Conservation (phyloP, 1,284 basidiomycete species). For the Moniliella sp. region DNA sequence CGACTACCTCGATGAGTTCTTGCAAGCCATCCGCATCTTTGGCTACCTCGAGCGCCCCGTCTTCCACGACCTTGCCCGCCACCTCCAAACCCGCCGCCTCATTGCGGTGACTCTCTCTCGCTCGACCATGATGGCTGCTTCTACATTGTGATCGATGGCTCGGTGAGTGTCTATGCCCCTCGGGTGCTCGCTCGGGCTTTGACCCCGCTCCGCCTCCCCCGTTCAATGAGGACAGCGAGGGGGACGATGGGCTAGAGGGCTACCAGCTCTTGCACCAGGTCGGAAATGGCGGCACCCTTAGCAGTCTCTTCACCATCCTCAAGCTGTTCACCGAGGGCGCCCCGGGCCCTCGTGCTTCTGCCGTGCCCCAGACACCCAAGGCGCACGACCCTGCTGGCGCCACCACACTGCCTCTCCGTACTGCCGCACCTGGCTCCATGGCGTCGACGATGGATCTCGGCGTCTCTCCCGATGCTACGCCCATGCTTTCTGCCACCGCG, state of each 20-base stretch:
- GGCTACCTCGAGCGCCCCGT: slow-evolving; percentile 32
- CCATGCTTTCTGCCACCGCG: too few species aligned
- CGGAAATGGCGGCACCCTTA: slow-evolving; percentile 48
- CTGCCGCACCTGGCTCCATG: too few species aligned
- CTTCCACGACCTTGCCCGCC: slow-evolving; percentile 31
- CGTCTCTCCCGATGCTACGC: too few species aligned
- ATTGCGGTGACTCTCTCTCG: slow-evolving; percentile 25
- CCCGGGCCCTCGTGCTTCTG: too few species aligned
- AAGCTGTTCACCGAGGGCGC: slow-evolving; percentile 89
- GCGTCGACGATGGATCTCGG: too few species aligned
- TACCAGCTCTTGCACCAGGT: slow-evolving; percentile 32
- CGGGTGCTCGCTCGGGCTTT: neutral
- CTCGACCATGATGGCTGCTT: slow-evolving; percentile 28
- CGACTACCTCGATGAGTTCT: slow-evolving; percentile 31
- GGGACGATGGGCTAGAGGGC: slow-evolving; percentile 17
- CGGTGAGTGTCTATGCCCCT: slow-evolving; percentile 31
- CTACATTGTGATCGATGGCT: slow-evolving; percentile 32
- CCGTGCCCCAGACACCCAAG: too few species aligned
- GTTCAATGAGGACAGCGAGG: slow-evolving; percentile 5
- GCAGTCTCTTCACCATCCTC: slow-evolving; percentile 84
- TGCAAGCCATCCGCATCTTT: slow-evolving; percentile 32
- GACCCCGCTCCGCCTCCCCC: slow-evolving; percentile 1
- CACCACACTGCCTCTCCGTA: too few species aligned
- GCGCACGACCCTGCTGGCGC: too few species aligned
- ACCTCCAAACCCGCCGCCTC: slow-evolving; percentile 26